A percentile compares a stretch with the other conserved stretches of the same genome.
Evolutionary conservation across 495 filamentous ascomycete genomes (phyloP).

Genomic region (Penicillium cinerascens): DNA sequence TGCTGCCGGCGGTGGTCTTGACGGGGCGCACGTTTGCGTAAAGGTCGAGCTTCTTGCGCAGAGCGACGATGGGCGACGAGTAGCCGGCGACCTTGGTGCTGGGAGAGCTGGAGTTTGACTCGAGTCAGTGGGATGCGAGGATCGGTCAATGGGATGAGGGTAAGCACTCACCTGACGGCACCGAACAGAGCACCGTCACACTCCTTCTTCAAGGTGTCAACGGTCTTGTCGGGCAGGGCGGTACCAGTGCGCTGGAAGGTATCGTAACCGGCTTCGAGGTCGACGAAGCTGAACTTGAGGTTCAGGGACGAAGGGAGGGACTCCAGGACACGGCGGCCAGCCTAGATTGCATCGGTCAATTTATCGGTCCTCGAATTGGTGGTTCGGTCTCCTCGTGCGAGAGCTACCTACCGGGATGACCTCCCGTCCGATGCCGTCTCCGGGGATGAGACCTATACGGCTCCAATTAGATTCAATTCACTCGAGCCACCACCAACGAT

Average conservation of each 20-base stretch:
- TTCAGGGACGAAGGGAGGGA: slow-evolving; percentile 76
- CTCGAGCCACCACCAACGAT: background rate
- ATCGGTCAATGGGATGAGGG: background rate
- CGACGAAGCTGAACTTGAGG: slow-evolving; percentile 88
- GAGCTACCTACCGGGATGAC: slow-evolving; percentile 71
- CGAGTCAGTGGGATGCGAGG: slow-evolving; percentile 5
- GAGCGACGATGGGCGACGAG: slow-evolving; percentile 93
- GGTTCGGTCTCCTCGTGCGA: slow-evolving; percentile 7
- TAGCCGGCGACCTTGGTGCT: slow-evolving; percentile 86
- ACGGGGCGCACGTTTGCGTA: slow-evolving; percentile 98
- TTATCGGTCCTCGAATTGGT: slow-evolving; percentile 8
- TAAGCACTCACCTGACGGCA: slow-evolving; percentile 64
- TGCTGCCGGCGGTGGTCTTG: slow-evolving; percentile 64
- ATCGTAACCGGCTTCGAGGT: slow-evolving; percentile 89
- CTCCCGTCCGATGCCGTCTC: slow-evolving; percentile 97
- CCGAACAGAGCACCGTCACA: slow-evolving; percentile 97
- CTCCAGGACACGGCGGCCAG: slow-evolving; percentile 85
- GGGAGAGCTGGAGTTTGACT: slow-evolving; percentile 57
- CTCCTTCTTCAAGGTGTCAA: slow-evolving; percentile 76
- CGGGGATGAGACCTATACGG: slow-evolving; percentile 82
- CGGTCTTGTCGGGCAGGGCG: slow-evolving; percentile 86
- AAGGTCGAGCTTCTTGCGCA: slow-evolving; percentile 90
- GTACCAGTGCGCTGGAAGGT: slow-evolving; percentile 85
- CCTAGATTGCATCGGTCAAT: slow-evolving; percentile 39
- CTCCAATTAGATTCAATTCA: slow-evolving; percentile 9